A percentile compares a stretch with the other conserved stretches of the same genome.
phyloP scores from a whole-genome alignment of 208 protist species.

The Crithidia fasciculata region DNA sequence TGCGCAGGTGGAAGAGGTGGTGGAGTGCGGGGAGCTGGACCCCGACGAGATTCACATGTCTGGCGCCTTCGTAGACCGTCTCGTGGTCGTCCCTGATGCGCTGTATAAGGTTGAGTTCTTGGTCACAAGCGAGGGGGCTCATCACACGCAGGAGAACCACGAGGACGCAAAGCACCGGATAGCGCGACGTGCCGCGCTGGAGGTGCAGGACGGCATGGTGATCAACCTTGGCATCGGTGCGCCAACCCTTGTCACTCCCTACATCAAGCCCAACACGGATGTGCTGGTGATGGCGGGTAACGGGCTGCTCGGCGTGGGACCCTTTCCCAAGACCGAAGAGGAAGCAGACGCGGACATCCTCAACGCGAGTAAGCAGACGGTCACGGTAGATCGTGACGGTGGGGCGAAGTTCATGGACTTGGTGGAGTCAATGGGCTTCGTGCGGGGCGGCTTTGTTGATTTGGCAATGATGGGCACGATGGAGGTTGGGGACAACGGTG shows the following conservation, averaged over 20 bases:
- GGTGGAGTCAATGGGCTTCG: slow-evolving; percentile 93
- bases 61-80: slow-evolving; percentile 92
- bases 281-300: slow-evolving; percentile 92
- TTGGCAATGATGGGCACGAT: slow-evolving; percentile 95
- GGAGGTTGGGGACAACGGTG: slow-evolving; percentile 89
- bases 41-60: slow-evolving; percentile 94
- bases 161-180: slow-evolving; percentile 80
- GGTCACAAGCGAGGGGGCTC: slow-evolving; percentile 19
- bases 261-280: slow-evolving; percentile 69
- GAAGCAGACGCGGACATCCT: slow-evolving; percentile 93
- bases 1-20: slow-evolving; percentile 95
- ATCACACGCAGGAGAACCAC: slow-evolving; percentile 13
- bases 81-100: slow-evolving; percentile 67
- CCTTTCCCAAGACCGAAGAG: slow-evolving; percentile 67
- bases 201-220: slow-evolving; percentile 95
- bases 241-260: slow-evolving; percentile 93
- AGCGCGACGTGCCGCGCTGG: slow-evolving; percentile 90
- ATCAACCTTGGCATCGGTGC: slow-evolving; percentile 96
- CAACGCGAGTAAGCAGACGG: slow-evolving; percentile 96
- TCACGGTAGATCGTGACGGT: slow-evolving; percentile 84
- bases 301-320: slow-evolving; percentile 91
- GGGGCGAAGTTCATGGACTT: slow-evolving; percentile 76
- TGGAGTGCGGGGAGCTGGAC: slow-evolving; percentile 87
- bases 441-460: slow-evolving; percentile 93
- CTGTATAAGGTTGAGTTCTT: slow-evolving; percentile 34